Evolutionary conservation across 2,329 filamentous ascomycete species (phyloP), one percentile per base, ranked within the genome.

Genomic region (Fusarium torulosum): DNA sequence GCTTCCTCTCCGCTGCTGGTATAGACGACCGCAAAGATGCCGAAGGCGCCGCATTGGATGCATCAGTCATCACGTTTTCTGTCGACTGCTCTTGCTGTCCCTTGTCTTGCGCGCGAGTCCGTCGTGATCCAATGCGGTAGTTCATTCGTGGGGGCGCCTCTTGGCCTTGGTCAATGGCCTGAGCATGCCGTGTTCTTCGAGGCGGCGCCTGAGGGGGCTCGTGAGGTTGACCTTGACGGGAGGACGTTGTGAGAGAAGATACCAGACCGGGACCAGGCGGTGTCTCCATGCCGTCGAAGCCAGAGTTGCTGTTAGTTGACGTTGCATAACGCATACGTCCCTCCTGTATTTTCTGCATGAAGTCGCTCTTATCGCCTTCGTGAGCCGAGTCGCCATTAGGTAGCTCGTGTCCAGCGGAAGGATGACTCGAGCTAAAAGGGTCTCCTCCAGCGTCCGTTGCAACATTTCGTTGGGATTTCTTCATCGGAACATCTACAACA

Each of bases 1-100:
- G 89, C 80, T 97, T 98, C 76, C 94, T 88, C 62, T 94, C 92
- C 15, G 84, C 79, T 6, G 81, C 82, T 20, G 84, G 77, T 64
- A 82, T 75, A 19, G 81, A 74, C 56, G 81, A 72, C 29, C 78
- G 72, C 33, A 71, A 62, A 21, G 71, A 80, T 82, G 75, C 79
- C 71, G 76, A 47, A 72, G 74, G 45, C 68, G 75, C 57, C 72
- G 75, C 54, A 70, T 77, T 64, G 72, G 79, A 69, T 2, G 80
- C 75, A 38, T 87, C 86, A 4, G 77, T 69, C 47, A 82, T 74
- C 33, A 81, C 72, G 71, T 71, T 69, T 14, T 86, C 85, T 13
- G 71, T 59, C 7, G 72, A 47, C 49, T 74, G 67, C 37, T 79
- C 75, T 50, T 77, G 73, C 29, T 66, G 56, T 10, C 69, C 72